phyloP scores from a whole-genome alignment of 768 basidiomycete species.

The Rhizopogon vesiculosus region DNA sequence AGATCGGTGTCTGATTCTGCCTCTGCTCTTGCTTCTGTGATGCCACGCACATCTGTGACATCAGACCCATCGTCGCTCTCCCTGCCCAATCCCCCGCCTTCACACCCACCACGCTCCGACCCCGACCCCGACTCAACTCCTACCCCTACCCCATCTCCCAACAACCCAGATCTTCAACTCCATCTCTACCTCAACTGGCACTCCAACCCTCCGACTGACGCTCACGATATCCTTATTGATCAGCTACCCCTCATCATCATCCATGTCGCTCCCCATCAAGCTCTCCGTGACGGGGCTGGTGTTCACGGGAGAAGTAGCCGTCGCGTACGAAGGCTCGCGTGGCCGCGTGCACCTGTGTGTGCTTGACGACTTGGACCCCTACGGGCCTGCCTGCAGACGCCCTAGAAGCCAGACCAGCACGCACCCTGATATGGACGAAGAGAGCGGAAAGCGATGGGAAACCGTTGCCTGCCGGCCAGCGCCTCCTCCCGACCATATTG shows the following conservation, averaged over 20 bases:
- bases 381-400: conserved; percentile 66
- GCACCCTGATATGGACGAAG: conserved; percentile 63
- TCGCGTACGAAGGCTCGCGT: conserved; percentile 87
- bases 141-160: conserved; percentile 24
- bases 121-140: too few relatives aligned
- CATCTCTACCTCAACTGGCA: conserved; percentile 85
- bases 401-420: conserved; percentile 42
- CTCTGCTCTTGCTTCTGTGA: conserved; percentile 12
- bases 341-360: conserved; percentile 84
- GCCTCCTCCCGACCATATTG: conserved; percentile 79
- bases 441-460: conserved; percentile 47
- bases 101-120: neutral
- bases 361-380: conserved; percentile 83
- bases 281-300: conserved; percentile 88
- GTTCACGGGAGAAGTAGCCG: conserved; percentile 81
- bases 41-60: conserved; percentile 12
- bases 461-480: conserved; percentile 73
- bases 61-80: conserved; percentile 10
- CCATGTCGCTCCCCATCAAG: conserved; percentile 96
- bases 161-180: conserved; percentile 74
- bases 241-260: conserved; percentile 93
- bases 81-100: conserved; percentile 7
- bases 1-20: conserved; percentile 9
- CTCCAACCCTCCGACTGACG: conserved; percentile 82
- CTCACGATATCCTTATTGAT: conserved; percentile 91